Conservation (phyloP, 306 rosid species). For the Canavalia ensiformis region DNA sequence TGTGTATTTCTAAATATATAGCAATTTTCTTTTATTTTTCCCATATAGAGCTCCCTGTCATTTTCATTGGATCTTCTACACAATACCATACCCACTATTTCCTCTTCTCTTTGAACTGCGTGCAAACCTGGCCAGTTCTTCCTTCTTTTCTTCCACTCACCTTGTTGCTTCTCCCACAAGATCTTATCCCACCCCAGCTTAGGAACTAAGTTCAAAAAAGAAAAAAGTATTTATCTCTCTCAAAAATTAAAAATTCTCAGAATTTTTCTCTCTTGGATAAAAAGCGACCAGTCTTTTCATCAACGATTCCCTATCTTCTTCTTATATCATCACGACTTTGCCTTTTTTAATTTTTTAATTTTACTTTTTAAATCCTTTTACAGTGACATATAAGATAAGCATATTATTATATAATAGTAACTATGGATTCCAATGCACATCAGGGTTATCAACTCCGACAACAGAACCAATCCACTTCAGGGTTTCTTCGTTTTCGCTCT, state of each 20-base stretch:
- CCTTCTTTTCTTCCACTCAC: neutral
- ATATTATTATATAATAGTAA: neutral
- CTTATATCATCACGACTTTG: constrained; percentile 44
- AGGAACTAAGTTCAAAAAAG: constrained; percentile 63
- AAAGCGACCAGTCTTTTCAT: constrained; percentile 49
- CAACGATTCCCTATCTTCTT: constrained; percentile 49
- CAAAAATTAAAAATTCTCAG: constrained; percentile 44
- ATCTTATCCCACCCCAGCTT: constrained; percentile 92
- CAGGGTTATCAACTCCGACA: constrained; percentile 51
- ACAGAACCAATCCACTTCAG: constrained; percentile 62
- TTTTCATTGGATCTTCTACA: constrained; percentile 45
- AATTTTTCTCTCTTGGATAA: constrained; percentile 43
- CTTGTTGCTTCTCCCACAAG: constrained; percentile 77
- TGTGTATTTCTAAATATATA: too few relatives aligned
- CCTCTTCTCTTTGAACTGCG: constrained; percentile 39
- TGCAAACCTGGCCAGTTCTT: constrained; percentile 25
- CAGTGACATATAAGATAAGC: neutral
- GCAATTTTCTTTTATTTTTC: neutral
- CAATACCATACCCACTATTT: neutral
- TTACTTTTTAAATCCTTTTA: constrained; percentile 35
- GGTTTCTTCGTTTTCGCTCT: constrained; percentile 85
- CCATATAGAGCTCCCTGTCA: constrained; percentile 1
- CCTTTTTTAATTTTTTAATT: neutral
- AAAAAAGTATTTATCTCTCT: neutral
- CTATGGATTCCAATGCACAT: constrained; percentile 73